Conservation (phyloP, 2,329 filamentous ascomycete genomes). For the Arthrobotrys sphaeroides region DNA sequence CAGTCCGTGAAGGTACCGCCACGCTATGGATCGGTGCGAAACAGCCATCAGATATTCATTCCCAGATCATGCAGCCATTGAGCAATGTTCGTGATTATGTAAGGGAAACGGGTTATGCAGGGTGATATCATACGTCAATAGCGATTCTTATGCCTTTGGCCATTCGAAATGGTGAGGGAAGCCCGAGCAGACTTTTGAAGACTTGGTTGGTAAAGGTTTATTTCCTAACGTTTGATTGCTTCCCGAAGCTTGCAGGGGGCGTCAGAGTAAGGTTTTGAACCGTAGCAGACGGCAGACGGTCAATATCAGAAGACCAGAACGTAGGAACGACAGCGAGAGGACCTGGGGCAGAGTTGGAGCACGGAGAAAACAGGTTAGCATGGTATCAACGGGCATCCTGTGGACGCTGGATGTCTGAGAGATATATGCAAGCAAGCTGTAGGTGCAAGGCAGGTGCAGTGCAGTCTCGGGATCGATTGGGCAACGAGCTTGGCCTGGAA, state of each 20-base stretch:
- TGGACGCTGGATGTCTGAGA: conserved; percentile 3
- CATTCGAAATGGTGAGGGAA: conserved; percentile 51
- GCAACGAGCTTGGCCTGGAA: conserved; percentile 3
- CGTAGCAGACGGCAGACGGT: background rate
- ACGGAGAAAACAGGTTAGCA: conserved; percentile 2
- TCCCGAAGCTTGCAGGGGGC: background rate
- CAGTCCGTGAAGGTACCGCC: conserved; percentile 94
- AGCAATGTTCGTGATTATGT: conserved; percentile 35
- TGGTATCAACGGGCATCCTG: background rate
- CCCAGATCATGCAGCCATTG: too few species aligned
- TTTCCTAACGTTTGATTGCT: background rate
- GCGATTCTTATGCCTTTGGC: conserved; percentile 58
- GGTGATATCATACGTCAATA: conserved; percentile 56
- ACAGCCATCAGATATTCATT: conserved; percentile 34
- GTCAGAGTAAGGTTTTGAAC: conserved; percentile 10
- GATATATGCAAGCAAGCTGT: conserved; percentile 39
- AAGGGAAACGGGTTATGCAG: conserved; percentile 5
- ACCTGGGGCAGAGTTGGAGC: background rate
- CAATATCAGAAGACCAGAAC: background rate
- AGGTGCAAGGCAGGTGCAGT: conserved; percentile 32
- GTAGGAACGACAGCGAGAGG: background rate
- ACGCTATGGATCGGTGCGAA: conserved; percentile 64
- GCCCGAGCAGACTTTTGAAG: conserved; percentile 12
- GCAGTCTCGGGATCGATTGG: conserved; percentile 8
- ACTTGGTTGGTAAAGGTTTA: conserved; percentile 7